phyloP scores from a whole-genome alignment of 306 rosid genomes.

The Mucuna pruriens region DNA sequence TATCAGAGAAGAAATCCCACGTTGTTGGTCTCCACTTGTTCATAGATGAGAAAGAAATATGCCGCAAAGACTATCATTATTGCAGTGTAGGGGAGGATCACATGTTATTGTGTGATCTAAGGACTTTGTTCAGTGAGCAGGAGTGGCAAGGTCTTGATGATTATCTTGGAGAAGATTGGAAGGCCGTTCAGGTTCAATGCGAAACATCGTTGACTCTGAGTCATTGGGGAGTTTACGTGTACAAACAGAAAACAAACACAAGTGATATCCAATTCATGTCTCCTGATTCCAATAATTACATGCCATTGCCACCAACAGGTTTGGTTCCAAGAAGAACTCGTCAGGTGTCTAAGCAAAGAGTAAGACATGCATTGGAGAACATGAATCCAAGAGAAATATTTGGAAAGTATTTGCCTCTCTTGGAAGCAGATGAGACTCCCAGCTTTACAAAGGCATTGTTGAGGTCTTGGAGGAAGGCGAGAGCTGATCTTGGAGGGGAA shows the following conservation, averaged over 20 bases:
- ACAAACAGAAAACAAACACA: background rate
- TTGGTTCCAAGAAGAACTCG: slow-evolving; percentile 6
- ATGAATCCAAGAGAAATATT: background rate
- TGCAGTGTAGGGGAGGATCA: background rate
- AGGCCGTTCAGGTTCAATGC: slow-evolving; percentile 11
- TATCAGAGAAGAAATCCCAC: background rate
- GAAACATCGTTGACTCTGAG: background rate
- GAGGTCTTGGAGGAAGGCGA: background rate
- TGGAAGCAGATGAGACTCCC: background rate
- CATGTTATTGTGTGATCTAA: background rate
- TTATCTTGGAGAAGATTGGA: background rate
- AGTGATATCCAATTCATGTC: background rate
- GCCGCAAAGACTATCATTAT: background rate
- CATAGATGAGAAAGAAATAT: background rate
- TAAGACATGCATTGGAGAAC: background rate
- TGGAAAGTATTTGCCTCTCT: background rate
- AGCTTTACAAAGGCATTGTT: background rate
- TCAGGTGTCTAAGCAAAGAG: background rate
- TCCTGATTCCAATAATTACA: background rate
- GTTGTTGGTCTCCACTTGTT: background rate
- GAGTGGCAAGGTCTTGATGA: slow-evolving; percentile 12
- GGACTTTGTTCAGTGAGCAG: background rate
- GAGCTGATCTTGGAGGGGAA: background rate
- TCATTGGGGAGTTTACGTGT: slow-evolving; percentile 9
- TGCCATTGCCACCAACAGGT: background rate